phyloP scores from a whole-genome alignment of 345 rosid species.

The Stellera chamaejasme region DNA sequence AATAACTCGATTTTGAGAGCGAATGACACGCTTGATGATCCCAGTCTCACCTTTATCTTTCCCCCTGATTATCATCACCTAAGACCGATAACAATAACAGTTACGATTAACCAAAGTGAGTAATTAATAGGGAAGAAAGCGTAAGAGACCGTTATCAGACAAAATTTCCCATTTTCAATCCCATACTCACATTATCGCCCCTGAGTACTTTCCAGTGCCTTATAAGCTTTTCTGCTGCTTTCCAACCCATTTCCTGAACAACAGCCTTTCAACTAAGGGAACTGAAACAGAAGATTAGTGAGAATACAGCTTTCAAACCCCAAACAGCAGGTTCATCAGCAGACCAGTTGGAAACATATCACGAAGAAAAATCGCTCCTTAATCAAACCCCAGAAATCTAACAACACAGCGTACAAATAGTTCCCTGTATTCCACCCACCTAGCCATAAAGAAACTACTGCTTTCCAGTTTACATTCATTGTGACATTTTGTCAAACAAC shows the following conservation, averaged over 20 bases:
- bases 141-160: not conserved
- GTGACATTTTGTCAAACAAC: too few species aligned
- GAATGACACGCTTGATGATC: slow-evolving; percentile 59
- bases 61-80: slow-evolving; percentile 86
- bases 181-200: slow-evolving; percentile 78
- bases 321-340: too few species aligned
- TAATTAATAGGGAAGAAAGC: not conserved
- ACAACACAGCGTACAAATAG: too few species aligned
- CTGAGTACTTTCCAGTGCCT: slow-evolving; percentile 93
- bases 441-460: too few species aligned
- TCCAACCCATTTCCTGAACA: slow-evolving; percentile 68
- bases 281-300: too few species aligned
- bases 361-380: too few species aligned
- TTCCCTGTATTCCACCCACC: too few species aligned
- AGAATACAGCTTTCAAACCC: too few species aligned
- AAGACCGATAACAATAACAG: not conserved
- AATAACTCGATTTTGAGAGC: slow-evolving; percentile 83
- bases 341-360: too few species aligned
- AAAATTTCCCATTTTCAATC: not conserved
- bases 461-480: too few species aligned
- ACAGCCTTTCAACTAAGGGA: not conserved
- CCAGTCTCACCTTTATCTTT: slow-evolving; percentile 89
- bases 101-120: not conserved
- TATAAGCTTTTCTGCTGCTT: slow-evolving; percentile 95
- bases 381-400: too few species aligned